Conservation (phyloP, 1,284 basidiomycete genomes). For the Lentinula novae-zelandiae region DNA sequence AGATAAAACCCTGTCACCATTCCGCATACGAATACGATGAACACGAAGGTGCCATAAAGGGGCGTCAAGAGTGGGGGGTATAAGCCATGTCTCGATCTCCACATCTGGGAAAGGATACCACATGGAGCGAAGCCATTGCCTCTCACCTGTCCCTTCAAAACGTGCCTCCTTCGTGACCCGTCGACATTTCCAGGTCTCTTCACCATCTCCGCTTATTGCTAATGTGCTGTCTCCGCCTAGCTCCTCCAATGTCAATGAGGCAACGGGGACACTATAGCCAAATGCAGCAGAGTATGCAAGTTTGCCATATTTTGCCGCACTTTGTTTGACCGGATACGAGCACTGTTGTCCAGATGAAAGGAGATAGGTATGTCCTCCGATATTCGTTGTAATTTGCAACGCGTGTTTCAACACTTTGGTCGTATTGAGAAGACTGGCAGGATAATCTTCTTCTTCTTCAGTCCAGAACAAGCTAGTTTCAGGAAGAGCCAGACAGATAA, state of each 20-base stretch:
- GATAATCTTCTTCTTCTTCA: conserved; percentile 59
- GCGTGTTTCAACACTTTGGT: conserved; percentile 56
- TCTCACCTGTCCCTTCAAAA: conserved; percentile 40
- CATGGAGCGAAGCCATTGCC: conserved; percentile 55
- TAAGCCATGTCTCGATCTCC: conserved; percentile 72
- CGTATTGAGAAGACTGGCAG: conserved; percentile 27
- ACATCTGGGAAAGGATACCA: conserved; percentile 77
- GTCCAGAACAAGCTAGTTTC: conserved; percentile 71
- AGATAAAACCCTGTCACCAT: conserved; percentile 34
- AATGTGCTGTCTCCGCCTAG: conserved; percentile 67
- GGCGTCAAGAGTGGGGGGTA: conserved; percentile 49
- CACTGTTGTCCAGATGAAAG: conserved; percentile 77
- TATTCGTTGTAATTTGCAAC: conserved; percentile 62
- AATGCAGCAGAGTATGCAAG: conserved; percentile 73
- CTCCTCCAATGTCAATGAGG: conserved; percentile 65
- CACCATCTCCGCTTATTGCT: conserved; percentile 57
- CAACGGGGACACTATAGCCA: conserved; percentile 72
- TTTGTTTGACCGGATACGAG: conserved; percentile 75
- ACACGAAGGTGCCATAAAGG: conserved; percentile 70
- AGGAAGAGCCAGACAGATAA: conserved; percentile 63
- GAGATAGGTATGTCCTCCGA: conserved; percentile 65
- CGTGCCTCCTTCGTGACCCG: conserved; percentile 60
- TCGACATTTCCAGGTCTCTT: conserved; percentile 70
- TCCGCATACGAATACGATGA: conserved; percentile 44
- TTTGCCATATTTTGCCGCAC: conserved; percentile 77